Conservation (phyloP, 305 asterid genomes). For the Solanum chacoense region DNA sequence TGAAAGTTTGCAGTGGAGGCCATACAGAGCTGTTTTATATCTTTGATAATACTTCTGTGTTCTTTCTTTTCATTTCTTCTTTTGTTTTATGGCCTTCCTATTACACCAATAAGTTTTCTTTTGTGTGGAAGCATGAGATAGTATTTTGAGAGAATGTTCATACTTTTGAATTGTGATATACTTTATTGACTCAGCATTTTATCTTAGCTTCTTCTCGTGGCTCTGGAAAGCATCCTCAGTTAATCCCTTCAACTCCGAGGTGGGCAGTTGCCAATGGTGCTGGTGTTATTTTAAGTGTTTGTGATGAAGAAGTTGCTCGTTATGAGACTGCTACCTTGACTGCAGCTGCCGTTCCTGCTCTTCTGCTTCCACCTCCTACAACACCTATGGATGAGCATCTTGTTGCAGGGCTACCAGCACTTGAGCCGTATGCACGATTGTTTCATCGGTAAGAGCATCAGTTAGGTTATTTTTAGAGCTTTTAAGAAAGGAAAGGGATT, state of each 20-base stretch:
- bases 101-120: neutral
- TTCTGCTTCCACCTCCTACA: conserved; percentile 97
- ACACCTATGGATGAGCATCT: conserved; percentile 99
- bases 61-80: neutral
- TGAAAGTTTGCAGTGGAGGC: neutral
- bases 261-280: conserved; percentile 99
- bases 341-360: conserved; percentile 98
- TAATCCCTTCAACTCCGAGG: conserved; percentile 93
- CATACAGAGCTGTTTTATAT: neutral
- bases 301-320: conserved; percentile 97
- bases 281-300: conserved; percentile 96
- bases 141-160: conserved; percentile 3
- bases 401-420: conserved; percentile 97
- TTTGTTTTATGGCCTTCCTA: neutral
- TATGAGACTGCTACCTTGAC: conserved; percentile 95
- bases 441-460: conserved; percentile 58
- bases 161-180: neutral
- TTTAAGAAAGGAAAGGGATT: neutral
- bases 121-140: neutral
- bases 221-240: conserved; percentile 99
- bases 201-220: conserved; percentile 83
- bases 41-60: neutral
- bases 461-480: neutral
- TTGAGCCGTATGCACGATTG: conserved; percentile 95
- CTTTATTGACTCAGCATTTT: conserved; percentile 1